These are phyloP conservation scores for Malus hybrid DNA, from an alignment of 331 rosid species.

Conservation along the genomic window DNA sequence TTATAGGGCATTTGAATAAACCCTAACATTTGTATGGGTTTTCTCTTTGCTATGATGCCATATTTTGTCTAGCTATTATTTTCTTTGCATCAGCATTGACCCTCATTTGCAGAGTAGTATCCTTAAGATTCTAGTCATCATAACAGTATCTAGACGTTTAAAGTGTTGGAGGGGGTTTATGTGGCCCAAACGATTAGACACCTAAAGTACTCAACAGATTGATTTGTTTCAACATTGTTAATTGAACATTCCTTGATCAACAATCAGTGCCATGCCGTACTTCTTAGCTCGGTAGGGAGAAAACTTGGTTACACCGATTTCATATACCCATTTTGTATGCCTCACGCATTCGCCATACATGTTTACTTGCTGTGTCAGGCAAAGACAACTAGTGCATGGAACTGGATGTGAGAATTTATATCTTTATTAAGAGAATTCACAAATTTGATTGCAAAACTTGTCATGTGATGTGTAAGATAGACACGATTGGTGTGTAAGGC, in stretches of 20 bases:
- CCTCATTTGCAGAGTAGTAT: neutral
- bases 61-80: neutral
- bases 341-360: neutral
- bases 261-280: neutral
- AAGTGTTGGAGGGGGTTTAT: slow-evolving; percentile 2
- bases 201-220: neutral
- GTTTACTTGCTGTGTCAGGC: neutral
- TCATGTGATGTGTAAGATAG: neutral
- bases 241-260: neutral
- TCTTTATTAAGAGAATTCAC: neutral
- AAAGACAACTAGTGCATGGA: neutral
- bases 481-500: neutral
- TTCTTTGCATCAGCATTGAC: slow-evolving; percentile 2
- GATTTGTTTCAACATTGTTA: neutral
- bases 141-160: slow-evolving; percentile 27
- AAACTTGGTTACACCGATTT: neutral
- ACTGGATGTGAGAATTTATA: neutral
- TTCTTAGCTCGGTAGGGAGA: neutral
- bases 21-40: neutral
- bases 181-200: slow-evolving; percentile 13
- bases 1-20: neutral
- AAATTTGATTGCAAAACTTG: no score
- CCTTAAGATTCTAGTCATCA: slow-evolving; percentile 25
- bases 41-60: neutral
- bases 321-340: neutral